Percentiles rank a stretch among this genome's conserved stretches.
These are phyloP conservation scores for Wickerhamomyces canadensis DNA, from an alignment of 805 yeast genomes.

Conservation along the genomic window DNA sequence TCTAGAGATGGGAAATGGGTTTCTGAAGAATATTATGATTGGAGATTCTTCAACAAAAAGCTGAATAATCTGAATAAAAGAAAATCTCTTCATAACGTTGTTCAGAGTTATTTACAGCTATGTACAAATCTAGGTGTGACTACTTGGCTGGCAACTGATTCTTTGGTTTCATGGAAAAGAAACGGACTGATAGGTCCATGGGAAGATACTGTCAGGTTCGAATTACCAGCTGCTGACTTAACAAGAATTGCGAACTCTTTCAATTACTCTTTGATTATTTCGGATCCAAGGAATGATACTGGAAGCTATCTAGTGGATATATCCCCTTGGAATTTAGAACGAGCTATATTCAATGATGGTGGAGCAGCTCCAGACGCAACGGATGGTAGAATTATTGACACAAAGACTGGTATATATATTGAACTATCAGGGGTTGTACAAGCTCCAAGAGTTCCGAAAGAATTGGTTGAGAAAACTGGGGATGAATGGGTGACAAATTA, in stretches of 20 bases:
- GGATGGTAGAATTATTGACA: slow-evolving; percentile 56
- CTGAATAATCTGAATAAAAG: slow-evolving; percentile 32
- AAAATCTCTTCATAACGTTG: slow-evolving; percentile 41
- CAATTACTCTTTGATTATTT: slow-evolving; percentile 40
- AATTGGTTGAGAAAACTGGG: slow-evolving; percentile 5
- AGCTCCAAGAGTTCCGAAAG: slow-evolving; percentile 21
- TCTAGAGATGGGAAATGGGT: slow-evolving; percentile 29
- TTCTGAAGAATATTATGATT: slow-evolving; percentile 46
- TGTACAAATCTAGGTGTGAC: slow-evolving; percentile 35
- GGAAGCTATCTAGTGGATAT: slow-evolving; percentile 43
- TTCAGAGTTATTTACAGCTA: slow-evolving; percentile 41
- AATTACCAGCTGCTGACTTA: slow-evolving; percentile 44
- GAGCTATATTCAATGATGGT: slow-evolving; percentile 42
- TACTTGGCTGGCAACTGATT: slow-evolving; percentile 46
- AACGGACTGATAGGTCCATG: slow-evolving; percentile 48
- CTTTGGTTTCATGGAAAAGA: slow-evolving; percentile 44
- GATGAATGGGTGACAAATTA: slow-evolving; percentile 18
- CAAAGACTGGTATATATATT: slow-evolving; percentile 51
- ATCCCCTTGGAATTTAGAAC: slow-evolving; percentile 43
- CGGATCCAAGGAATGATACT: slow-evolving; percentile 39
- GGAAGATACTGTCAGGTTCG: slow-evolving; percentile 46
- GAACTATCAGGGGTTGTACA: slow-evolving; percentile 45
- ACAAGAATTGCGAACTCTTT: slow-evolving; percentile 39
- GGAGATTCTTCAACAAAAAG: slow-evolving; percentile 55
- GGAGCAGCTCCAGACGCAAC: slow-evolving; percentile 37